Percentiles rank a stretch among this genome's conserved stretches.
Evolutionary conservation across 495 filamentous ascomycete species (phyloP).

Genomic region (Tuber microsphaerosporum): DNA sequence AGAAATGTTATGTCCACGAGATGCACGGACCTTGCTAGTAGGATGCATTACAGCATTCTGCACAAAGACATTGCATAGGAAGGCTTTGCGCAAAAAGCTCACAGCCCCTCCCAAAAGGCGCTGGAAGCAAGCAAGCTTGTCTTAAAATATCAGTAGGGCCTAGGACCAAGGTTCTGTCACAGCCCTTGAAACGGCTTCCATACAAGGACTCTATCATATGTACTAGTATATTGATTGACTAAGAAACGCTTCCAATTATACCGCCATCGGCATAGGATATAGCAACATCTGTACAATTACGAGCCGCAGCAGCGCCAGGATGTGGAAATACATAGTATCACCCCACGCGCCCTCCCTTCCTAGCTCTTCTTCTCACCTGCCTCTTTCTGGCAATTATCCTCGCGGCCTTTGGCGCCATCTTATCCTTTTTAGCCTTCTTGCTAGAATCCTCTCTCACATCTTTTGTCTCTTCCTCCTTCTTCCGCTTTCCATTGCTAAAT

Average conservation of each 20-base stretch:
- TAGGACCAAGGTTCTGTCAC: neutral
- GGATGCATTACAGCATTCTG: neutral
- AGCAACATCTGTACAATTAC: neutral
- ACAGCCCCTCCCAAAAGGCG: neutral
- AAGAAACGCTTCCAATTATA: neutral
- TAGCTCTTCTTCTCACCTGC: constrained; percentile 26
- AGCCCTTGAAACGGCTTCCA: neutral
- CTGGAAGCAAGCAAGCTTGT: neutral
- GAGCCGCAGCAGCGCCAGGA: neutral
- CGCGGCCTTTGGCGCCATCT: constrained; percentile 24
- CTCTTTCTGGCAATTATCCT: constrained; percentile 38
- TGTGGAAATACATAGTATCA: neutral
- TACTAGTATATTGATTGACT: neutral
- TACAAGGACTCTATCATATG: neutral
- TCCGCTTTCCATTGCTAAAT: constrained; percentile 23
- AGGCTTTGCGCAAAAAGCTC: neutral
- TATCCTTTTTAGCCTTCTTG: constrained; percentile 13
- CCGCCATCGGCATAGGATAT: neutral
- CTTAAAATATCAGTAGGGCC: neutral
- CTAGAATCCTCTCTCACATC: constrained; percentile 9
- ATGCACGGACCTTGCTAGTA: neutral
- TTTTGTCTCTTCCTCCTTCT: constrained; percentile 25
- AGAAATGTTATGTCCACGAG: neutral
- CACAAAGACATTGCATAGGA: neutral
- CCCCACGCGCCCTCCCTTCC: constrained; percentile 19